Evolutionary conservation across 345 rosid genomes (phyloP).

Genomic region (Aurinia saxatilis): DNA sequence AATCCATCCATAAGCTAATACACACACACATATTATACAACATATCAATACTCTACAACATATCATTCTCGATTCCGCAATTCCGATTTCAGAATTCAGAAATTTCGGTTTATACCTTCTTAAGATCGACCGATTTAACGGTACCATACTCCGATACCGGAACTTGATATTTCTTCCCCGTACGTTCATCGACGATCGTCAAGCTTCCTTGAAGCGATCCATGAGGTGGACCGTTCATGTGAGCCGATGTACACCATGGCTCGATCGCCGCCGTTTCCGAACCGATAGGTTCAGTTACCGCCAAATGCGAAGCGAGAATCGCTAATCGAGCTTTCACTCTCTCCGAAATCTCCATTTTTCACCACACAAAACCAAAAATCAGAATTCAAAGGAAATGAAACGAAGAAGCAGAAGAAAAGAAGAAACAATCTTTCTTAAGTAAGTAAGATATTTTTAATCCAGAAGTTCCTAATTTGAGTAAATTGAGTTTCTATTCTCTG

Average conservation of each 20-base stretch:
- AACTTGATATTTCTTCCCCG: conserved; percentile 59
- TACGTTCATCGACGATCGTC: conserved; percentile 70
- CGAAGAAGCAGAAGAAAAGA: background rate
- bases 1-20: background rate
- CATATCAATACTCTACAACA: background rate
- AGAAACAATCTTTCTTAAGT: background rate
- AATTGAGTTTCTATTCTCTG: background rate
- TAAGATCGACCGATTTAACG: conserved; percentile 67
- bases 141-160: conserved; percentile 62
- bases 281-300: conserved; percentile 22
- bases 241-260: conserved; percentile 49
- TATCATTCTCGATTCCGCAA: background rate
- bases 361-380: background rate
- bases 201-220: conserved; percentile 51
- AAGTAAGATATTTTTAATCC: background rate
- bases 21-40: background rate
- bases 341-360: conserved; percentile 26
- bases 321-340: conserved; percentile 55
- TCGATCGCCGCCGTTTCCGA: conserved; percentile 27
- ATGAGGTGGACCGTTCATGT: conserved; percentile 31
- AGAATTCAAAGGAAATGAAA: background rate
- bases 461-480: background rate
- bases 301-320: conserved; percentile 59
- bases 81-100: background rate
- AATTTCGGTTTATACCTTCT: conserved; percentile 78